A percentile compares a stretch with the other conserved stretches of the same genome.
phyloP scores from a whole-genome alignment of 805 yeast genomes.

The Soucietia sequanensis region DNA sequence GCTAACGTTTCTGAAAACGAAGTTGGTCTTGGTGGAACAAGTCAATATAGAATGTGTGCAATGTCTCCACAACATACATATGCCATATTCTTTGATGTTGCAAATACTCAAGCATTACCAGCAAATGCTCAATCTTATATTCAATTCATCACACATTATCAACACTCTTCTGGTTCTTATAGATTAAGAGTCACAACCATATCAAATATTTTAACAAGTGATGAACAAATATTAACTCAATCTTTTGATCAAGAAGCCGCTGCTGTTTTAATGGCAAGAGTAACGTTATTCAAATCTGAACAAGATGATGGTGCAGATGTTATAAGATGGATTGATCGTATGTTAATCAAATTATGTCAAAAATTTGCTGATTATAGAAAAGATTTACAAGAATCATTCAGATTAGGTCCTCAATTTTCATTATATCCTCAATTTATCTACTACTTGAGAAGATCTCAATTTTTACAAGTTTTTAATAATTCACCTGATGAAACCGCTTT shows the following conservation, averaged over 20 bases:
- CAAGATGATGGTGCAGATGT: slow-evolving; percentile 90
- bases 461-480: slow-evolving; percentile 92
- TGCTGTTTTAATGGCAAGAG: slow-evolving; percentile 87
- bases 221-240: slow-evolving; percentile 45
- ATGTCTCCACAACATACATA: slow-evolving; percentile 86
- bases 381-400: slow-evolving; percentile 78
- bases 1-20: slow-evolving; percentile 86
- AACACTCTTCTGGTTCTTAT: slow-evolving; percentile 91
- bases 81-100: slow-evolving; percentile 85
- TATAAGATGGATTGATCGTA: slow-evolving; percentile 91
- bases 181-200: slow-evolving; percentile 91
- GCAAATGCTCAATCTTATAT: slow-evolving; percentile 52
- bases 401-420: slow-evolving; percentile 79
- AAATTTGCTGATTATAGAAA: slow-evolving; percentile 91
- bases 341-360: slow-evolving; percentile 84
- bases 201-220: slow-evolving; percentile 51
- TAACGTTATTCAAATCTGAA: slow-evolving; percentile 78
- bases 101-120: slow-evolving; percentile 43
- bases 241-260: slow-evolving; percentile 99
- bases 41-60: slow-evolving; percentile 82
- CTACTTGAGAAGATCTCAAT: slow-evolving; percentile 94
- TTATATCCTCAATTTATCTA: slow-evolving; percentile 94
- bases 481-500: slow-evolving; percentile 99
- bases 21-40: slow-evolving; percentile 91
- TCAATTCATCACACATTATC: slow-evolving; percentile 89